Percentiles rank a stretch among this genome's conserved stretches.
Evolutionary conservation across 441 rosid genomes (phyloP).

Genomic region (Populus tomentosa): DNA sequence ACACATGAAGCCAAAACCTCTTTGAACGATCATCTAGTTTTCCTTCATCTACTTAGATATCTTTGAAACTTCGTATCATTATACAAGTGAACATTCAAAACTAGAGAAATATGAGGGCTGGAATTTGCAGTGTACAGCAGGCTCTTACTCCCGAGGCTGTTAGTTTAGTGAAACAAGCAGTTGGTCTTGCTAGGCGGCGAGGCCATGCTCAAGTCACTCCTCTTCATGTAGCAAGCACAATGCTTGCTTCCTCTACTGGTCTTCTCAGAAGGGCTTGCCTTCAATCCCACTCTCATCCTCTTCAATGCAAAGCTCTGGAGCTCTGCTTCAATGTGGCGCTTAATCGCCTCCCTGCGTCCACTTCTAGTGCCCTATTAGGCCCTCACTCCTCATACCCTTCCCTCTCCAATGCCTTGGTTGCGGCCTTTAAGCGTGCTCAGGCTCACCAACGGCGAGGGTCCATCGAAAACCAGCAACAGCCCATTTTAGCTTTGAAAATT

Average conservation of each 20-base stretch:
- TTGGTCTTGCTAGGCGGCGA: constrained; percentile 51
- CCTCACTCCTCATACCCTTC: constrained; percentile 45
- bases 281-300: constrained; percentile 67
- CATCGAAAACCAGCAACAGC: constrained; percentile 70
- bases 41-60: neutral
- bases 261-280: constrained; percentile 66
- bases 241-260: constrained; percentile 53
- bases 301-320: constrained; percentile 71
- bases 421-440: constrained; percentile 76
- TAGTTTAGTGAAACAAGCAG: constrained; percentile 49
- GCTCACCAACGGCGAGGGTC: constrained; percentile 79
- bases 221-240: constrained; percentile 66
- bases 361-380: constrained; percentile 43
- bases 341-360: constrained; percentile 64
- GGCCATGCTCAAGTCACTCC: constrained; percentile 85
- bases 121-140: constrained; percentile 54
- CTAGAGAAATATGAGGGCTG: constrained; percentile 47
- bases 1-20: constrained; percentile 8
- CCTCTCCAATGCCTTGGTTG: constrained; percentile 68
- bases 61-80: neutral
- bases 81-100: neutral
- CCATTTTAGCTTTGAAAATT: constrained; percentile 63
- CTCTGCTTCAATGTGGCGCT: constrained; percentile 73
- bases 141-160: constrained; percentile 55
- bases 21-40: neutral